Base-by-base conservation (phyloP, 768 basidiomycete species). In the Scleroderma bovista region DNA sequence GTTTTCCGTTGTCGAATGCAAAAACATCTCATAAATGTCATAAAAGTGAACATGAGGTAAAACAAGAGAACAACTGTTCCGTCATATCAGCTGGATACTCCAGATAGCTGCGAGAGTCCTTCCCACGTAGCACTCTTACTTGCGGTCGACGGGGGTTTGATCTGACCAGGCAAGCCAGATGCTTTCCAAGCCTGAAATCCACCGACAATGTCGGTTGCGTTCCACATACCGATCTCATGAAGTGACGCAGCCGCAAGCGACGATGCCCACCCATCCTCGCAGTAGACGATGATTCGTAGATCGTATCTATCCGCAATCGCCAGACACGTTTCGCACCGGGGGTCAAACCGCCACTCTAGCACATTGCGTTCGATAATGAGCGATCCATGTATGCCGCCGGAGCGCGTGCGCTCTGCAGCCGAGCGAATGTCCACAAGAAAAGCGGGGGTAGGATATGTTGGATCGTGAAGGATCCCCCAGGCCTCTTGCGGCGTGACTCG, bases 281-380 rank as follows among this genome's bases (percentile, higher is more conserved):
- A 86, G 57, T 89, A 80, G 10, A 91, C 66, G 53, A 91, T 86
- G 26, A 88, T 74, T 41, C 84, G 68, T 34, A 89, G 60, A 68
- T 90, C 88, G 57, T 86, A 90, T 48, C 86, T 70, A 66, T 87
- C 82, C 20, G 80, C 88, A 54, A 89, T 80, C 1, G 77, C 67
- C 47, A 90, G 66, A 31, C 83, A 72, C 12, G 76, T 71, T 6
- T 75, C 70, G 55, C 69, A 74, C 48, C 85, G 73, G 4, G 88
- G 88, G 65, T 91, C 88, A 55, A 91, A 83, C 20, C 80, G 76
- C 86, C 86, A 88, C 63, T 91, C 88, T 47, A 91, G 73, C 6
- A 81, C 77, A 59, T 86, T 89, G 20, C 88, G 75, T 58, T 89
- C 88, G 50, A 90, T 77, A 47, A 86, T 68, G 48, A 89, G 67